Conservation (phyloP, 192 early-diverging fungal species). For the Coemansia sp. region DNA sequence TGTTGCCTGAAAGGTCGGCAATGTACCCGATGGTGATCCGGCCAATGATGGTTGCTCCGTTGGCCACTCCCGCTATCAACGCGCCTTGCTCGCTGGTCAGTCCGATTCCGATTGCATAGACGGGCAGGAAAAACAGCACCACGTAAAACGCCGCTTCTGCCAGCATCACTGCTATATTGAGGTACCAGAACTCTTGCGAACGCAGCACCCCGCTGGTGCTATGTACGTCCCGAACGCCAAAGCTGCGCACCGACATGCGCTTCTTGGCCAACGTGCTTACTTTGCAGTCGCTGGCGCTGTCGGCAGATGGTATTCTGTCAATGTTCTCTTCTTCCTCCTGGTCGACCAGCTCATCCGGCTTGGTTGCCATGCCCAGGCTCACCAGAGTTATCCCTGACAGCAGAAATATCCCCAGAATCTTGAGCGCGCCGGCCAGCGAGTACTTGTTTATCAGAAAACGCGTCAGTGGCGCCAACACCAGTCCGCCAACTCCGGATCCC, state of each 20-base stretch:
- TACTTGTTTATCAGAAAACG: conserved; percentile 48
- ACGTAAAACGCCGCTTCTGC: conserved; percentile 53
- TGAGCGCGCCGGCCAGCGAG: conserved; percentile 36
- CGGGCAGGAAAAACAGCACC: conserved; percentile 47
- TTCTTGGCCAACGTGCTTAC: conserved; percentile 43
- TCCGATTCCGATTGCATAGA: conserved; percentile 59
- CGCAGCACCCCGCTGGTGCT: conserved; percentile 42
- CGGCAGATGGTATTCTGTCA: conserved; percentile 22
- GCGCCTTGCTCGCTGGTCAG: conserved; percentile 60
- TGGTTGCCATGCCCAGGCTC: conserved; percentile 47
- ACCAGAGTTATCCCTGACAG: conserved; percentile 37
- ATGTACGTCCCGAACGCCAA: conserved; percentile 53
- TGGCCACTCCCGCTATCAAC: conserved; percentile 62
- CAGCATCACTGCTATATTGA: conserved; percentile 54
- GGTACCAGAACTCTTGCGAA: conserved; percentile 53
- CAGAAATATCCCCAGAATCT: conserved; percentile 39
- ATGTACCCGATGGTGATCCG: conserved; percentile 62
- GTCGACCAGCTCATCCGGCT: conserved; percentile 52
- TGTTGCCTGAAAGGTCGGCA: conserved; percentile 59
- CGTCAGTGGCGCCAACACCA: conserved; percentile 45
- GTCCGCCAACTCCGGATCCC: conserved; percentile 50
- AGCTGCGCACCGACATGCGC: conserved; percentile 54
- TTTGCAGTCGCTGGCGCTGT: conserved; percentile 40
- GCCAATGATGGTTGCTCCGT: conserved; percentile 63
- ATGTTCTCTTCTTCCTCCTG: conserved; percentile 46